These are phyloP conservation scores for Clitopilus passeckerianus DNA, from an alignment of 768 basidiomycete species.

Conservation along the genomic window DNA sequence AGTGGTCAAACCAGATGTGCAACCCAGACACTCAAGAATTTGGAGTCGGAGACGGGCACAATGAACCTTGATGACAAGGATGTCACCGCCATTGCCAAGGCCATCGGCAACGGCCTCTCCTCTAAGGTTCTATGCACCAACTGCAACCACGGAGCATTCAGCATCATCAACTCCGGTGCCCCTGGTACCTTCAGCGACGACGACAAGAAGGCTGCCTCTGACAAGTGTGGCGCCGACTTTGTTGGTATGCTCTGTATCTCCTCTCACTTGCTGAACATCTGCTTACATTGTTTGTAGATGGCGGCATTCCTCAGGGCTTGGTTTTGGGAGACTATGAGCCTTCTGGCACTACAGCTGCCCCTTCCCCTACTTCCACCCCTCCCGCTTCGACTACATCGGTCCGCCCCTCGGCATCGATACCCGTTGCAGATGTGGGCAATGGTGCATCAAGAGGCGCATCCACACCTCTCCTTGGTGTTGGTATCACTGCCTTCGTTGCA, in stretches of 20 bases:
- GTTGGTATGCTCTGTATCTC: slow-evolving; percentile 23
- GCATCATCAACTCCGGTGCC: slow-evolving; percentile 22
- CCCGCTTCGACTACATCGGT: slow-evolving; percentile 2
- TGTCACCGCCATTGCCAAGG: slow-evolving; percentile 16
- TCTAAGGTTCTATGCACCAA: slow-evolving; percentile 35
- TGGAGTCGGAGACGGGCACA: slow-evolving; percentile 34
- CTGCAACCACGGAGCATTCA: slow-evolving; percentile 42
- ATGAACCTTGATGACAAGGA: slow-evolving; percentile 20
- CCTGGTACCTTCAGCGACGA: slow-evolving; percentile 22
- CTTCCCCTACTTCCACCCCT: slow-evolving; percentile 2
- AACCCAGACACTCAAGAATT: slow-evolving; percentile 40
- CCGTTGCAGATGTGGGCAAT: background rate
- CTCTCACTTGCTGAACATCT: background rate
- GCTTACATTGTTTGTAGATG: slow-evolving; percentile 5
- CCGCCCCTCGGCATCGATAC: slow-evolving; percentile 1
- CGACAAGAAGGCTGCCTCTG: slow-evolving; percentile 15
- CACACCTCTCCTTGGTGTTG: slow-evolving; percentile 1
- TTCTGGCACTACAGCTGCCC: background rate
- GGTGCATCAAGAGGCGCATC: background rate
- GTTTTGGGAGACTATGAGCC: background rate
- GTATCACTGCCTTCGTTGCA: slow-evolving; percentile 5
- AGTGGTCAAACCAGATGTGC: slow-evolving; percentile 39
- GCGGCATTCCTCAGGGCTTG: slow-evolving; percentile 16
- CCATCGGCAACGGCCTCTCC: slow-evolving; percentile 19
- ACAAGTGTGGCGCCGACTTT: slow-evolving; percentile 37